Conservation (phyloP, 169 alveolate species). For the Eimeria praecox region DNA sequence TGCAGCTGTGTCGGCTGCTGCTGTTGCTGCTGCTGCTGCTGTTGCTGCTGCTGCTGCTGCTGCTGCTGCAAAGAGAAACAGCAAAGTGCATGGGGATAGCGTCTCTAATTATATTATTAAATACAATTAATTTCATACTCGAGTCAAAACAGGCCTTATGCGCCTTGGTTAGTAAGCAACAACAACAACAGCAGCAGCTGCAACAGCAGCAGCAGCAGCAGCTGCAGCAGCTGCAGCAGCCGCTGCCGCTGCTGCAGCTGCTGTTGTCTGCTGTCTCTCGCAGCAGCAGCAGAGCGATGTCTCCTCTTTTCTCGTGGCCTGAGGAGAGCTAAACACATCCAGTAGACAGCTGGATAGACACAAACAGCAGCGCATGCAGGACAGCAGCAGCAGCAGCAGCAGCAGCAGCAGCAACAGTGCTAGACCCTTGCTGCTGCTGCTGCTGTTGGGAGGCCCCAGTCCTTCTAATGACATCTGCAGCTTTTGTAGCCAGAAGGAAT, state of each 20-base stretch:
- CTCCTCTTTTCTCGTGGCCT: background rate
- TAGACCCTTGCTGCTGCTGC: background rate
- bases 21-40: conserved; percentile 17
- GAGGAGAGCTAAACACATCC: background rate
- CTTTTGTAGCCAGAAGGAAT: background rate
- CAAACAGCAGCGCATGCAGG: background rate
- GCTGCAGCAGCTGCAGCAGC: background rate
- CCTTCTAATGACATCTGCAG: background rate
- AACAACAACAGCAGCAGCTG: conserved; percentile 17
- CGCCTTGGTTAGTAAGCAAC: background rate
- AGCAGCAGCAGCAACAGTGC: background rate
- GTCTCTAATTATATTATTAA: background rate
- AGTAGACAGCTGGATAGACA: background rate
- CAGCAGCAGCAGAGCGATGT: background rate
- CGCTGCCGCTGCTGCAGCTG: background rate
- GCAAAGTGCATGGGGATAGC: background rate
- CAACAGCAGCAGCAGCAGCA: background rate
- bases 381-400: background rate
- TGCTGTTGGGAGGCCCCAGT: too few species aligned
- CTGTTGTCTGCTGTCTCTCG: background rate
- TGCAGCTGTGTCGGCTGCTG: background rate
- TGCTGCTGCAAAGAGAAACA: background rate
- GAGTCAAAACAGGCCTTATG: background rate
- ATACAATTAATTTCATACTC: background rate
- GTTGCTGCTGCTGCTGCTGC: conserved; percentile 11